Base-by-base conservation (phyloP, 495 filamentous ascomycete species). In the Trichoderma reesei region DNA sequence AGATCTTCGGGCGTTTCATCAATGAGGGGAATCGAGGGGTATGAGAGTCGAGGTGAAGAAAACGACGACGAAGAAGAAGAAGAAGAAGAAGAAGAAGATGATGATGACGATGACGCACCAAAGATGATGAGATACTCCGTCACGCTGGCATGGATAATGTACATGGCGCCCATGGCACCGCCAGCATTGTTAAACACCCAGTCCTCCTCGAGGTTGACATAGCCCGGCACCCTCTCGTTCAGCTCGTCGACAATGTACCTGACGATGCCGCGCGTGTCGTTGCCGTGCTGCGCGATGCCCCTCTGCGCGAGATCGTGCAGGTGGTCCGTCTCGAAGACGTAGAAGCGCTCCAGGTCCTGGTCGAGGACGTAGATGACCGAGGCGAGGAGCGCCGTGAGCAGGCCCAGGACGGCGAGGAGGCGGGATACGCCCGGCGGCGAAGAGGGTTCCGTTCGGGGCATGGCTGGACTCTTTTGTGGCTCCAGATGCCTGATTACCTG, bases 91-190 rank as follows among this genome's bases (percentile, higher is more conserved):
- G n/a, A n/a, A n/a, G n/a, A n/a, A n/a, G n/a, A n/a, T n/a, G n/a
- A n/a, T n/a, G n/a, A n/a, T n/a, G n/a, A n/a, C n/a, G n/a, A n/a
- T n/a, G n/a, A 37, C 78, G 63, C 66, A 82, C 83, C 88, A 72
- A 91, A 90, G 78, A 90, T 85, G 72, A 91, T 90, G 61, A 92
- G 73, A 76, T 92, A 92, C 72, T 92, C 89, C 11, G 89, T 90
- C 70, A 92, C 78, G 61, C 86, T 90, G 66, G 90, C 88, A 71
- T 94, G 90, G 71, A 94, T 87, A 66, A 94, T 87, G 69, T 90
- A 90, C 90, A 94, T 93, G 67, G 84, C 86, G 63, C 90, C 90
- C 90, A 94, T 93, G 63, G 90, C 90, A 65, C 88, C 88, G 67
- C 88, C 88, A 65, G 89, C 89, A 65, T 90, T 90, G 80, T 89